Evolutionary conservation across 2,329 filamentous ascomycete genomes (phyloP), one percentile per base, ranked within the genome.

Genomic region (Clonostachys solani): DNA sequence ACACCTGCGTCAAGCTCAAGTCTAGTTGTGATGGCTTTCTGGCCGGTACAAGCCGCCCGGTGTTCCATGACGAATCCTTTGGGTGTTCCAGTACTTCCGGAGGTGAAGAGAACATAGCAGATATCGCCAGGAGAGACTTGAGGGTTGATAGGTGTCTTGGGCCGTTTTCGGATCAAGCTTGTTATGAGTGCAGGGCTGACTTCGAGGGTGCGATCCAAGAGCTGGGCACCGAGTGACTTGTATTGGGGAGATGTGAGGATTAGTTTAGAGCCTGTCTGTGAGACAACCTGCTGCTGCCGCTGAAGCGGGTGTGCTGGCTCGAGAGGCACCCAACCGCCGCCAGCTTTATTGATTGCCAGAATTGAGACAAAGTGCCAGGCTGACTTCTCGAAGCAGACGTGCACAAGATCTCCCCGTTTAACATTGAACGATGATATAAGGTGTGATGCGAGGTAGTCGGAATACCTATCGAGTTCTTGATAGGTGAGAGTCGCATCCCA

Each of bases 41-140:
- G 40, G 1, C 23, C 9, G 23, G 45, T 42, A 33, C 45, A 47
- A 10, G 37, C 10, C 3, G 37, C 19, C 15, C 19, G 33, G 18
- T 49, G 48, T 36, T 54, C 48, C 6, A 52, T 40, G 10, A 52
- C 35, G 6, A 49, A 44, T 23, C 52, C 52, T 23, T 54, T 54
- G 13, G 48, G 50, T 13, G 40, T 33, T 2, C 52, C 52, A 2
- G 52, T 49, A 12, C 46, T 51, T 7, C 52, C 52, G 6, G 48
- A 50, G 2, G 52, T 52, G 45, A 51, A 54, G 15, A 52, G 36
- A 4, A 52, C 29, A 35, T 52, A 54, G 13, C 48, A 48, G 5
- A 44, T 9, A 34, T 47, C 46, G 3, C 23, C 6, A 4, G 42
- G 38, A 6, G 10, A 17, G 15, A 35, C 23, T 9, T 19, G n/a